These are phyloP conservation scores for Monosporascus sp. DNA, from an alignment of 2,329 filamentous ascomycete genomes.

Conservation along the genomic window DNA sequence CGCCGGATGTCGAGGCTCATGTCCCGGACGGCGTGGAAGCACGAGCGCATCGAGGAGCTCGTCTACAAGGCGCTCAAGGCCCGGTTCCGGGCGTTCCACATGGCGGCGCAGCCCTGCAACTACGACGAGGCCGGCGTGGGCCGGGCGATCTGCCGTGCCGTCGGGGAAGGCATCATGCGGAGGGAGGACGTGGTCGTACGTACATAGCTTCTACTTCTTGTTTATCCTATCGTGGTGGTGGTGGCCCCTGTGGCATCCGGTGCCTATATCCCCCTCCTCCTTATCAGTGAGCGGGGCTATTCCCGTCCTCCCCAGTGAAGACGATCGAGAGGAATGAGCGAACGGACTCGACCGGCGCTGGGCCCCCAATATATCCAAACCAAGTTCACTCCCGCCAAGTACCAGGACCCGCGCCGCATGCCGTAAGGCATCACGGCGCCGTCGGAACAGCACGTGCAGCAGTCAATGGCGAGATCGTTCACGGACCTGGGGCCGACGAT, in stretches of 20 bases:
- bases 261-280: no score
- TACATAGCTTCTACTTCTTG: neutral
- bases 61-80: slow-evolving; percentile 62
- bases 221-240: neutral
- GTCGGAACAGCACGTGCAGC: slow-evolving; percentile 58
- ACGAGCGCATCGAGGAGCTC: slow-evolving; percentile 58
- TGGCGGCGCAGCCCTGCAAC: slow-evolving; percentile 72
- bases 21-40: slow-evolving; percentile 88
- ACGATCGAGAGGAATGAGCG: neutral
- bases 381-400: slow-evolving; percentile 66
- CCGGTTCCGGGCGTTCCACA: slow-evolving; percentile 72
- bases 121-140: slow-evolving; percentile 71
- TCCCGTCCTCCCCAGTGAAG: neutral
- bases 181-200: slow-evolving; percentile 60
- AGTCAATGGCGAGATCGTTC: slow-evolving; percentile 64
- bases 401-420: slow-evolving; percentile 54
- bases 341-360: slow-evolving; percentile 6
- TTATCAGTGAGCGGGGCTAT: neutral
- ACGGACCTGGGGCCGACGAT: slow-evolving; percentile 55
- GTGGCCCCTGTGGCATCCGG: no score
- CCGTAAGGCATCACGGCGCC: slow-evolving; percentile 58
- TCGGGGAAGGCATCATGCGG: slow-evolving; percentile 52
- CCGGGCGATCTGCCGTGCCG: slow-evolving; percentile 57
- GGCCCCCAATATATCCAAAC: slow-evolving; percentile 59
- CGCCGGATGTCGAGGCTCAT: slow-evolving; percentile 48